Evolutionary conservation across 2,329 filamentous ascomycete genomes (phyloP), one percentile per base, ranked within the genome.

Genomic region (Arthroderma sp.): DNA sequence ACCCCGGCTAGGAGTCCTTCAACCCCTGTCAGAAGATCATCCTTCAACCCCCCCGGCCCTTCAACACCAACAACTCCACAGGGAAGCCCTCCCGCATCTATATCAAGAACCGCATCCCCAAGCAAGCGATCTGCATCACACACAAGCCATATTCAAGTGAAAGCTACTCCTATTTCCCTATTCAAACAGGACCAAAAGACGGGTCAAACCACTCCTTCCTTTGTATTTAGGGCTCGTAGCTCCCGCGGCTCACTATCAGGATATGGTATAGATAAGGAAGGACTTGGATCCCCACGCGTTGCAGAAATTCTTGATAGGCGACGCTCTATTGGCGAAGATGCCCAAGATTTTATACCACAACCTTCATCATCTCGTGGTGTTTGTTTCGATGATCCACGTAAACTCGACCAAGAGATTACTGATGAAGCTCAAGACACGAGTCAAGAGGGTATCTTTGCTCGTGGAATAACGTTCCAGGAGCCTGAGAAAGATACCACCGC

Each of bases 201-300:
- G 4, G 78, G 78, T 3, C 58, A 68, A 31, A 70, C 72, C 11
- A 82, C 78, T 1, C 82, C 83, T 9, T 74, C 71, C 11, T 71
- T 83, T 41, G 64, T 83, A 8, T 60, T 86, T 5, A 82, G 74
- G 3, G 78, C 80, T 2, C 73, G 76, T 47, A 60, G 60, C 38
- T 56, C 57, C 32, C n/a, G 6, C n/a, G 72, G 80, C 29, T 69
- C 70, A 38, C 74, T 80, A 10, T 82, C 81, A 9, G 82, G 82
- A 0, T 57, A 87, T 49, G 82, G 83, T 22, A 75, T 77, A 50
- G 83, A 86, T 54, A 76, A 75, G 51, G 67, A 73, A 50, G 84
- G 83, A 0, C 72, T 88, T 44, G 84, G 85, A 5, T 89, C 85
- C 1, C 85, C 84, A 4, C 78, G 77, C 43, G 75, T 89, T 44